These are phyloP conservation scores for Oenanthe javanica DNA, from an alignment of 140 eudicot genomes.

Conservation along the genomic window DNA sequence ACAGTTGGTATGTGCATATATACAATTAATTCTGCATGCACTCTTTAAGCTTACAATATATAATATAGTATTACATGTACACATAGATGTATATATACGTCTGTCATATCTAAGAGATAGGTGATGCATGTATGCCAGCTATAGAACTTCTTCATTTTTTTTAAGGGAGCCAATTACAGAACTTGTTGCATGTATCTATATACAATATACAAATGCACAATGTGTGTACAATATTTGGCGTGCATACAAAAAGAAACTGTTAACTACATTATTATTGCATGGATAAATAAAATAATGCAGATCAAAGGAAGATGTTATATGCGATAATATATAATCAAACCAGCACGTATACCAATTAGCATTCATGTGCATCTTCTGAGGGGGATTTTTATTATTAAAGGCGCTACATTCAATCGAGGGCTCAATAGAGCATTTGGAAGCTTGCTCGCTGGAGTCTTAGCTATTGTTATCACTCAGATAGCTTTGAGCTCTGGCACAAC, in stretches of 20 bases:
- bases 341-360: background rate
- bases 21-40: background rate
- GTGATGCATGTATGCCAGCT: background rate
- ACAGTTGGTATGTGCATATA: slow-evolving; percentile 54
- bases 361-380: background rate
- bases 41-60: background rate
- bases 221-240: background rate
- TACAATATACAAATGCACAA: background rate
- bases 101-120: background rate
- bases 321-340: background rate
- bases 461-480: slow-evolving; percentile 43
- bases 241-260: background rate
- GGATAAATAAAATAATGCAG: background rate
- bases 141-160: too few relatives aligned
- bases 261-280: background rate
- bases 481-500: slow-evolving; percentile 37
- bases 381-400: slow-evolving; percentile 22
- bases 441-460: slow-evolving; percentile 57
- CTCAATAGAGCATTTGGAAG: slow-evolving; percentile 79
- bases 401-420: slow-evolving; percentile 66
- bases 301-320: background rate
- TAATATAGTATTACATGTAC: slow-evolving; percentile 1
- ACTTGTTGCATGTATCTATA: background rate
- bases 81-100: background rate
- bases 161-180: background rate